Percentiles rank a stretch among this genome's conserved stretches.
These are phyloP conservation scores for Talaromyces ruber DNA, from an alignment of 495 filamentous ascomycete genomes.

Conservation along the genomic window DNA sequence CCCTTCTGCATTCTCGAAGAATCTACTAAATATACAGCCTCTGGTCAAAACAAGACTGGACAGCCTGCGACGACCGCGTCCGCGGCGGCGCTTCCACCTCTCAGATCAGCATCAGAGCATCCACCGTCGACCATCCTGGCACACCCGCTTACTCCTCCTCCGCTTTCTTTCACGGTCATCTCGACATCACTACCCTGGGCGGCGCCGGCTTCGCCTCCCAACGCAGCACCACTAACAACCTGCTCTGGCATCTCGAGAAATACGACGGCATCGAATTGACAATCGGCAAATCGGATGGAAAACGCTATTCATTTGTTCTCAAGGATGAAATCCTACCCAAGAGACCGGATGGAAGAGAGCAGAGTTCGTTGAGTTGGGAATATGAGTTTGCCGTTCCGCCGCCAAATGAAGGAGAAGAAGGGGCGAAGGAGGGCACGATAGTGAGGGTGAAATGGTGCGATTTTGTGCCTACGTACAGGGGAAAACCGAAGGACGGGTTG, in stretches of 20 bases:
- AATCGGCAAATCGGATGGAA: conserved; percentile 31
- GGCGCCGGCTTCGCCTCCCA: conserved; percentile 80
- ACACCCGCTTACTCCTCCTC: conserved; percentile 5
- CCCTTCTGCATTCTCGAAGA: not conserved
- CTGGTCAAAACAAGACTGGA: conserved; percentile 56
- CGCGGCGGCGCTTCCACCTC: conserved; percentile 63
- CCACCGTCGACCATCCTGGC: conserved; percentile 9
- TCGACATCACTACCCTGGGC: conserved; percentile 67
- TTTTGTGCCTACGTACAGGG: conserved; percentile 65
- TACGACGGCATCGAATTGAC: conserved; percentile 47
- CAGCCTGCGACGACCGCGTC: conserved; percentile 59
- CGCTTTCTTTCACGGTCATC: conserved; percentile 52
- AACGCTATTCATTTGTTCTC: conserved; percentile 61
- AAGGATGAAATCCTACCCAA: conserved; percentile 55
- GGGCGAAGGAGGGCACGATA: not conserved
- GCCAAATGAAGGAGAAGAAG: not conserved
- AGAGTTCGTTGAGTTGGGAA: conserved; percentile 49
- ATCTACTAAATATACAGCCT: conserved; percentile 27
- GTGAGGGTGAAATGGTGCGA: conserved; percentile 50
- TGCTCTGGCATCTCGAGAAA: conserved; percentile 36
- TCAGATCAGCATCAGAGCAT: conserved; percentile 22
- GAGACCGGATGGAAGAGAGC: conserved; percentile 51
- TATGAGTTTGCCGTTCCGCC: conserved; percentile 18
- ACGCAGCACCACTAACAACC: conserved; percentile 43
- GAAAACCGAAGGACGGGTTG: conserved; percentile 49